Evolutionary conservation across 257 asterid species (phyloP).

Genomic region (Nicotiana paniculata): DNA sequence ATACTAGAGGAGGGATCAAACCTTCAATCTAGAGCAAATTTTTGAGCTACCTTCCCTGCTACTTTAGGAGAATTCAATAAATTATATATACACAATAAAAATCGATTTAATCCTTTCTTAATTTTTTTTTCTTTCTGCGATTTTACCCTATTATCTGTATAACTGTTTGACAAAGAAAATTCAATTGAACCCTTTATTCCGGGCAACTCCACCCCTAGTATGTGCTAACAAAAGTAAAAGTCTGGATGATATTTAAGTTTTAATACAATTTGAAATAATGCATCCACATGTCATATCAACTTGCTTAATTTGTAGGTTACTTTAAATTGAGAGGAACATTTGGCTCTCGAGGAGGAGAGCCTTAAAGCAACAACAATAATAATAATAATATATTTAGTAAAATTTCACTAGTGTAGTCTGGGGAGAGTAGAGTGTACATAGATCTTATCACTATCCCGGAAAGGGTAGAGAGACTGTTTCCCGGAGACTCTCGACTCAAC

Average conservation of each 20-base stretch:
- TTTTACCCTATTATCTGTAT: background rate
- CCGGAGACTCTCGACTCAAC: too few species aligned
- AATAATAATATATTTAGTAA: too few species aligned
- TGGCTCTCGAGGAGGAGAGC: background rate
- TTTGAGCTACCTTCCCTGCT: background rate
- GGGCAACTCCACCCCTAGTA: background rate
- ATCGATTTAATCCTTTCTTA: background rate
- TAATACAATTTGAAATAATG: background rate
- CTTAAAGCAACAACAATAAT: too few species aligned
- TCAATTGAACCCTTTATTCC: background rate
- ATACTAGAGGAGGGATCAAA: background rate
- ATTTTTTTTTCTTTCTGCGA: accelerated
- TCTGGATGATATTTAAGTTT: background rate
- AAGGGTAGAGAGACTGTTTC: too few species aligned
- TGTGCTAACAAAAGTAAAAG: background rate
- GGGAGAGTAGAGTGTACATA: too few species aligned
- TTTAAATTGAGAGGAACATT: background rate
- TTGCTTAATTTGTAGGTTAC: background rate
- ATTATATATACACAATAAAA: background rate
- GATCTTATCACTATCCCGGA: too few species aligned
- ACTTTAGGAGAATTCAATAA: background rate
- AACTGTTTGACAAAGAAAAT: background rate
- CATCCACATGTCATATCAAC: background rate
- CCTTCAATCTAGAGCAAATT: background rate
- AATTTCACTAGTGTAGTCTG: too few species aligned